Percentiles rank a stretch among this genome's conserved stretches.
phyloP scores from a whole-genome alignment of 1,139 yeast species.

The Blastobotrys apis region DNA sequence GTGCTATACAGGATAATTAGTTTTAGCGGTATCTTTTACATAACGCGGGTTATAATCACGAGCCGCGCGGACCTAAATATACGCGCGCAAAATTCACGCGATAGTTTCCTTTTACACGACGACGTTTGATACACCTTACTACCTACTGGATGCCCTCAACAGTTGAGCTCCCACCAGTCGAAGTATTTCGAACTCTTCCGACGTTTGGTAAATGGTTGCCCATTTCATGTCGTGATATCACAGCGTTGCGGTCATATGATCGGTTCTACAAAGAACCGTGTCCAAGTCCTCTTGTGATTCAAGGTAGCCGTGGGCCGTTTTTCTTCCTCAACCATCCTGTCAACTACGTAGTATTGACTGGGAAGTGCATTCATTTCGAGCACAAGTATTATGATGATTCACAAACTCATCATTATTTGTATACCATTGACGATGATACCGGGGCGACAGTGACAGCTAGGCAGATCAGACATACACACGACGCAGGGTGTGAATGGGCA shows the following conservation, averaged over 20 bases:
- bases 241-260: conserved; percentile 1
- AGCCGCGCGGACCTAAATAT: too few relatives aligned
- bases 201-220: conserved; percentile 16
- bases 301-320: conserved; percentile 8
- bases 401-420: conserved; percentile 9
- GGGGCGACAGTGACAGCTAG: conserved; percentile 12
- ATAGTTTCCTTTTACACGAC: too few relatives aligned
- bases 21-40: too few relatives aligned
- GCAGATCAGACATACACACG: not conserved
- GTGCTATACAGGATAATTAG: too few relatives aligned
- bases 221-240: conserved; percentile 11
- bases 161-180: conserved; percentile 6
- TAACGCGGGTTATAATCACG: too few relatives aligned
- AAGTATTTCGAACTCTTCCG: conserved; percentile 7
- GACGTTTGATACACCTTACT: too few relatives aligned
- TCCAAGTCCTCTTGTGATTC: not conserved
- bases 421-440: conserved; percentile 19
- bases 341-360: conserved; percentile 26
- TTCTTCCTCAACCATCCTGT: conserved; percentile 31
- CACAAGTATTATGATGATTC: conserved; percentile 3
- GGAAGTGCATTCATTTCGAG: conserved; percentile 21
- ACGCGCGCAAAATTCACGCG: too few relatives aligned
- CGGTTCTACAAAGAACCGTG: conserved; percentile 4
- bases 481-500: not conserved
- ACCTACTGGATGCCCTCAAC: not conserved